These are phyloP conservation scores for Cryptococcus sp. DNA, from an alignment of 1,284 basidiomycete species.

Conservation along the genomic window DNA sequence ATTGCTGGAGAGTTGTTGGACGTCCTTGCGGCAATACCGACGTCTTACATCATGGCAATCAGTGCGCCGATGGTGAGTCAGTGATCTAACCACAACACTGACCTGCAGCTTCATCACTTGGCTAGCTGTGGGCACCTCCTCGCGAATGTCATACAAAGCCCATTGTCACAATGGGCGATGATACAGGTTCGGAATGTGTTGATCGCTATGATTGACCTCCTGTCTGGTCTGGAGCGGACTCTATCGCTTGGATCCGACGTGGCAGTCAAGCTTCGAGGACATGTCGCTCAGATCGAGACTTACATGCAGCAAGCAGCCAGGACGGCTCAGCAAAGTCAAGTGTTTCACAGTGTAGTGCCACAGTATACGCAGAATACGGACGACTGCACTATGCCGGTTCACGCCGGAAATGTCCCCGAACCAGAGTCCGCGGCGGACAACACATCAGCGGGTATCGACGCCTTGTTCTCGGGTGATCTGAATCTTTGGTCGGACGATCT, in stretches of 20 bases:
- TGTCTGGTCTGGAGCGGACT: not conserved
- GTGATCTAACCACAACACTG: too few species aligned
- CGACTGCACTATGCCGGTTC: too few species aligned
- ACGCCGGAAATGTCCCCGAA: too few species aligned
- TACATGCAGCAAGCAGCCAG: not conserved
- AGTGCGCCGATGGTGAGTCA: constrained; percentile 27
- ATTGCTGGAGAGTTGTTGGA: constrained; percentile 21
- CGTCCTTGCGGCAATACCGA: constrained; percentile 16
- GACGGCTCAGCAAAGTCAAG: not conserved
- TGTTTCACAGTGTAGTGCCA: not conserved
- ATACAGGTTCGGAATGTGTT: constrained; percentile 22
- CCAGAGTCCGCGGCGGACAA: too few species aligned
- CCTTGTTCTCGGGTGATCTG: too few species aligned
- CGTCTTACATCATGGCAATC: constrained; percentile 25
- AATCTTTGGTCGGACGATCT: not conserved
- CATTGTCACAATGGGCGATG: constrained; percentile 13
- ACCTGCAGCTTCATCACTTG: constrained; percentile 19
- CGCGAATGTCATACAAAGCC: constrained; percentile 19
- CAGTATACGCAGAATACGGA: not conserved
- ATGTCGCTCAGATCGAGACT: not conserved
- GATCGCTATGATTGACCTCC: constrained; percentile 3
- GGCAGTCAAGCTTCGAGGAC: not conserved
- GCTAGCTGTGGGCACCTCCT: constrained; percentile 21
- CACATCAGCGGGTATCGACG: too few species aligned
- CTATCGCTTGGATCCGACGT: not conserved